Evolutionary conservation across 202 grass and related monocot species (phyloP).

Genomic region (Schoenoplectus triqueter): DNA sequence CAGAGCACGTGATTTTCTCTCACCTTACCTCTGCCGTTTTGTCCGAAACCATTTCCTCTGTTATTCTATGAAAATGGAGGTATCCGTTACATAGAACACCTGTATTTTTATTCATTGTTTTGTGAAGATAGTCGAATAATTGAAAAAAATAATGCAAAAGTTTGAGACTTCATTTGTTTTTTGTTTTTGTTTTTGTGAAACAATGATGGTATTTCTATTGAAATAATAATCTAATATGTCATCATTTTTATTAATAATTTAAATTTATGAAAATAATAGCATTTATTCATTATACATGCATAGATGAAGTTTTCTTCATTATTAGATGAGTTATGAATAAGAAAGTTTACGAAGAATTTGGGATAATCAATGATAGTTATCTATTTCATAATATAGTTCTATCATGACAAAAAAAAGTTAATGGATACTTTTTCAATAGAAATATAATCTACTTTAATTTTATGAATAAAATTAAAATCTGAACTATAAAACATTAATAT

Average conservation of each 20-base stretch:
- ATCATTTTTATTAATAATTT: no score
- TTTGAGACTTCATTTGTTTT: no score
- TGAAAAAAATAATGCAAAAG: no score
- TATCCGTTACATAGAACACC: background rate
- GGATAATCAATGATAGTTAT: background rate
- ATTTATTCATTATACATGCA: background rate
- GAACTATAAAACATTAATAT: background rate
- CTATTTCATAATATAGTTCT: background rate
- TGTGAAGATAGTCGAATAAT: background rate
- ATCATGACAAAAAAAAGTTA: no score
- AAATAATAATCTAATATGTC: no score
- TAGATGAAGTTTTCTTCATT: background rate
- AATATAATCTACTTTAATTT: no score
- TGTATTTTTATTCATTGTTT: background rate
- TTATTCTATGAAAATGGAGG: background rate
- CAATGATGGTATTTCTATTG: background rate
- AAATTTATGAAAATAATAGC: no score
- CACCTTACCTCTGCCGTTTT: background rate
- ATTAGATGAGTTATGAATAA: background rate
- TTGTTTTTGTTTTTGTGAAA: background rate
- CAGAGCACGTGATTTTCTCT: constrained; percentile 13
- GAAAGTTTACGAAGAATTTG: background rate
- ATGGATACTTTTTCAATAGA: no score
- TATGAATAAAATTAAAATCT: no score
- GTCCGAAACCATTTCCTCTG: background rate